Evolutionary conservation across 345 rosid species (phyloP), one percentile per base, ranked within the genome.

Genomic region (Brassica juncea): DNA sequence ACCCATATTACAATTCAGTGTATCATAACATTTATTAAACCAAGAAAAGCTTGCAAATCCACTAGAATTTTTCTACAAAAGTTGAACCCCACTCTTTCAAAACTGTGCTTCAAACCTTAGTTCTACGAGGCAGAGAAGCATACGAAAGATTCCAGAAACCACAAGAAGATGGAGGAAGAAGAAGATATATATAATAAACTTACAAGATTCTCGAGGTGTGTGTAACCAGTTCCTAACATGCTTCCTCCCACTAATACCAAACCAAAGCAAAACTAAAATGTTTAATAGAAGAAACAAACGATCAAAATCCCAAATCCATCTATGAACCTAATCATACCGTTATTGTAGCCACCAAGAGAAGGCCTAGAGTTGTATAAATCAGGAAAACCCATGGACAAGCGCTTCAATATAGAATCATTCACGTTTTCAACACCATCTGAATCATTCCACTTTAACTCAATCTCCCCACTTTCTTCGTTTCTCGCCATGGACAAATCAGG

Each of bases 161-260:
- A 25, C 63, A 9, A 57, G 15, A 52, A 6, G 62, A 28, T 19
- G 8, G 49, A 66, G 2, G 54, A 58, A 65, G 65, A 14, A 55
- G 3, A 23, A 71, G 52, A 14, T 3, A 69, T 8, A 69, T 8
- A 12, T 12, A 47, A 49, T 39, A 78, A 63, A 83, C 96, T 62
- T 92, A 90, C 97, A n/a, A 82, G 80, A 79, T 86, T 84, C 42
- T 79, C 71, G 66, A 82, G 81, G 65, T 81, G 88, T 79, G 85
- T 71, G 72, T 80, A 78, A 37, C 87, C 85, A 73, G 67, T 80
- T 47, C 79, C 85, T 15, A 88, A 76, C 47, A 90, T n/a, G 82
- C 68, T 82, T 49, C 81, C 81, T 81, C 71, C 86, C 76, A 74
- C 98, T 92, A 72, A 94, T 90, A 88, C 89, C 82, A 32, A 64